A percentile compares a stretch with the other conserved stretches of the same genome.
Conservation (phyloP, 176 grass and related monocot genomes). For the Bromus sterilis region DNA sequence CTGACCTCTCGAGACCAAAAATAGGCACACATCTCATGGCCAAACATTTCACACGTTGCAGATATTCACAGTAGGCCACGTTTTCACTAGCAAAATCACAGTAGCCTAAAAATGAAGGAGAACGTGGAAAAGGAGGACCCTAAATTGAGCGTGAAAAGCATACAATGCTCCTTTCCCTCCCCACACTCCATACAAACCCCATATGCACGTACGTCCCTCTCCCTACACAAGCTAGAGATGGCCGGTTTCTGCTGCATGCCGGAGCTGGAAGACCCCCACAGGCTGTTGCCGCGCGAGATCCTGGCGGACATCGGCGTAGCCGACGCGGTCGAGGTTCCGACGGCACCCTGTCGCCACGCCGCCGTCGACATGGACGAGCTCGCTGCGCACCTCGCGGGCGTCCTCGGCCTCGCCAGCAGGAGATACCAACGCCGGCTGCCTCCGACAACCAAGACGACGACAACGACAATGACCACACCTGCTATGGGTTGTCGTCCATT, state of each 20-base stretch:
- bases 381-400: slow-evolving; percentile 3
- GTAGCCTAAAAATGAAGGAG: background rate
- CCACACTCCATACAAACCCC: background rate
- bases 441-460: background rate
- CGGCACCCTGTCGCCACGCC: background rate
- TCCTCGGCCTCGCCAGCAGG: slow-evolving; percentile 10
- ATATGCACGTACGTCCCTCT: background rate
- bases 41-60: background rate
- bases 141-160: background rate
- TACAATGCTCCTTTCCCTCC: background rate
- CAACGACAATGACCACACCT: background rate
- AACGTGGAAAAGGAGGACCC: background rate
- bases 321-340: background rate
- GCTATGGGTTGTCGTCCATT: background rate
- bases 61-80: background rate
- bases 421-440: background rate
- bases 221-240: background rate
- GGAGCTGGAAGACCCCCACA: slow-evolving; percentile 2
- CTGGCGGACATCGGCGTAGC: slow-evolving; percentile 1
- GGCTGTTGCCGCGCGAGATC: slow-evolving; percentile 19
- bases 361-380: slow-evolving; percentile 3
- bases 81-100: background rate
- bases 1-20: background rate
- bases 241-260: background rate
- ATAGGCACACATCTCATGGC: background rate